A percentile compares a stretch with the other conserved stretches of the same genome.
Conservation (phyloP, 2,329 filamentous ascomycete species). For the Fusarium albidum region DNA sequence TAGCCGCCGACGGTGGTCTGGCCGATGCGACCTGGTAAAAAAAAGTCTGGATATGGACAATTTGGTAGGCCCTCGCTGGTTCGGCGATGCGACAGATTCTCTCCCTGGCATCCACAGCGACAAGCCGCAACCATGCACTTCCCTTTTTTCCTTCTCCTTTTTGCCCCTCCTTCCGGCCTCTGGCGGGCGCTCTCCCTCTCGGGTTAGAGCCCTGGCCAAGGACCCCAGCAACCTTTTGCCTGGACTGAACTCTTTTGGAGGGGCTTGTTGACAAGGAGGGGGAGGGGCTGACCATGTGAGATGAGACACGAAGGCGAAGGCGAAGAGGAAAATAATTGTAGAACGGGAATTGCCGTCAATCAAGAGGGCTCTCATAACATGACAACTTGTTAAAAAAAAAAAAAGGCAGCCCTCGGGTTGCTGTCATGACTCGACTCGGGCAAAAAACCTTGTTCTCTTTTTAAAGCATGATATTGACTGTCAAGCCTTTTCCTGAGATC, state of each 20-base stretch:
- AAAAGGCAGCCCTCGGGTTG: too few species aligned
- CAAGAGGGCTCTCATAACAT: background rate
- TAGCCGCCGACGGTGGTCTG: constrained; percentile 13
- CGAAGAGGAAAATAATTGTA: constrained; percentile 13
- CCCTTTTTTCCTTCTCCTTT: constrained; percentile 25
- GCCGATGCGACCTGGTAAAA: constrained; percentile 8
- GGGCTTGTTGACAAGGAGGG: constrained; percentile 34
- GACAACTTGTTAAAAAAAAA: background rate
- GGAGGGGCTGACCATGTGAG: constrained; percentile 14
- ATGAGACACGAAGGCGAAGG: constrained; percentile 12
- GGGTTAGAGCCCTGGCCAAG: constrained; percentile 12
- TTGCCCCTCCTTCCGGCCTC: constrained; percentile 27
- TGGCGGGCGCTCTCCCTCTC: constrained; percentile 17
- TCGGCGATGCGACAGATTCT: constrained; percentile 7
- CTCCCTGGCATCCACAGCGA: constrained; percentile 18
- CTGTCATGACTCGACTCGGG: too few species aligned
- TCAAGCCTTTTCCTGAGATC: too few species aligned
- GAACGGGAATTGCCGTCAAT: constrained; percentile 14
- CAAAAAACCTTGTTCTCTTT: too few species aligned
- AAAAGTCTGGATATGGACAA: constrained; percentile 26
- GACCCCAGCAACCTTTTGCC: constrained; percentile 25
- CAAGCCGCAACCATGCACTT: constrained; percentile 1
- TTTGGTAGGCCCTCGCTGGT: constrained; percentile 22
- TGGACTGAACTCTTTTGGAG: constrained; percentile 31
- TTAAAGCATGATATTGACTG: too few species aligned